Base-by-base conservation (phyloP, 441 rosid genomes). In the Mallotus japonicus region DNA sequence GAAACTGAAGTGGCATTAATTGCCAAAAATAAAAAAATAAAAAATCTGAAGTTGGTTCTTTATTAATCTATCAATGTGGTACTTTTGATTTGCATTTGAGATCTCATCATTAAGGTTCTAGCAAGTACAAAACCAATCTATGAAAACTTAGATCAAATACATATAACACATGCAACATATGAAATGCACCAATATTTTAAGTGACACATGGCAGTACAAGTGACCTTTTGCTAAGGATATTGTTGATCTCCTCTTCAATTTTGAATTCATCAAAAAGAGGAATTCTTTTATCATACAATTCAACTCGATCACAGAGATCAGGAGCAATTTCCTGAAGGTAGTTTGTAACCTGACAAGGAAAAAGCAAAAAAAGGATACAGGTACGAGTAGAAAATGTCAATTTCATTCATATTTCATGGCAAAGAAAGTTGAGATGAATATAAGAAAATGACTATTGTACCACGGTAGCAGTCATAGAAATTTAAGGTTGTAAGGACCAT, bases 241-340 rank as follows among this genome's bases (percentile, higher is more conserved):
- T 89, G 79, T 88, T 84, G 56, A 95, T 90, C 86, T 92, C 99
- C 66, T 88, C 97, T 77, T 95, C 98, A 73, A 95, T 84, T 66
- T 85, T 82, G 82, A 86, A 95, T 84, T 87, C 90, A 83, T 91
- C 96, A 83, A 95, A 92, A 77, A 95, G 90, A 60, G 97, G 96
- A 76, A 79, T 84, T 73, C 88, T 84, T 86, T 87, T 88, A 63
- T 90, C 83, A 80, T 88, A 84, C 76, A 95, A 73, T 86, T 91
- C 95, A 71, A 92, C 97, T 62, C 92, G 89, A 75, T 85, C 85
- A 81, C 98, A 92, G 79, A 95, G 98, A 90, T 87, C 87, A 75
- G 96, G 91, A 77, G 99, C 99, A 75, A 95, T 89, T 63, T 91
- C 98, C 83, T 92, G 99, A 81, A 95, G 91, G 79, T 95, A 95